phyloP scores from a whole-genome alignment of 495 filamentous ascomycete species.

The Penicillium manginii region DNA sequence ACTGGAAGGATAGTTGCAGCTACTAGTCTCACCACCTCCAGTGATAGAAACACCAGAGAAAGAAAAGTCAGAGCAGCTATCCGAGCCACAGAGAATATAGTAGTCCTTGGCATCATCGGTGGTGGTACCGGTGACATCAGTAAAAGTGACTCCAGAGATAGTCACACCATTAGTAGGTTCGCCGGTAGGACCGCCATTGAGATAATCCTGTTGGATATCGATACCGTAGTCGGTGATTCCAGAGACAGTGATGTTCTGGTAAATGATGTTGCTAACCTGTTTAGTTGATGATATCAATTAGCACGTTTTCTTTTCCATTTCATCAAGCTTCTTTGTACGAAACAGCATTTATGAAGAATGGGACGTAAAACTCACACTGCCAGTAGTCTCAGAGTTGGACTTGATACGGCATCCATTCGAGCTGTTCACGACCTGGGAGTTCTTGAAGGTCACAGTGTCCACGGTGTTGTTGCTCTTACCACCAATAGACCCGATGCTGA shows the following conservation, averaged over 20 bases:
- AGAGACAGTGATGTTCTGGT: slow-evolving; percentile 43
- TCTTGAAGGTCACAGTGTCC: slow-evolving; percentile 37
- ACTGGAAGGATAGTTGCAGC: slow-evolving; percentile 43
- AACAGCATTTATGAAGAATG: background rate
- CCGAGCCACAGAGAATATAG: slow-evolving; percentile 54
- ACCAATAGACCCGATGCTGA: slow-evolving; percentile 52
- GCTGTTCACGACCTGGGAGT: slow-evolving; percentile 22
- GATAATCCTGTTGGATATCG: slow-evolving; percentile 52
- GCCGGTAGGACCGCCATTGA: slow-evolving; percentile 52
- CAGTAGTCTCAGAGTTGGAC: slow-evolving; percentile 47
- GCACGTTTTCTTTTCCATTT: background rate
- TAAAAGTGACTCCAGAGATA: slow-evolving; percentile 43
- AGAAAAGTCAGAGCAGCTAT: slow-evolving; percentile 46
- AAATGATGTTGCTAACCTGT: slow-evolving; percentile 44
- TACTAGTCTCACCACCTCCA: slow-evolving; percentile 41
- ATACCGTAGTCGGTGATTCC: slow-evolving; percentile 52
- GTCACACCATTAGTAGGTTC: slow-evolving; percentile 47
- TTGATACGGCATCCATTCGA: slow-evolving; percentile 49
- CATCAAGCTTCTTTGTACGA: background rate
- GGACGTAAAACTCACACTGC: slow-evolving; percentile 24
- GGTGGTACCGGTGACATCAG: slow-evolving; percentile 47
- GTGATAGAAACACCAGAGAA: slow-evolving; percentile 44
- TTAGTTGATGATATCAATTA: background rate
- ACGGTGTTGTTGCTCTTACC: slow-evolving; percentile 54
- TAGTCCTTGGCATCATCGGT: slow-evolving; percentile 37